These are phyloP conservation scores for Adansonia rubrostipa DNA, from an alignment of 441 rosid genomes.

Conservation along the genomic window DNA sequence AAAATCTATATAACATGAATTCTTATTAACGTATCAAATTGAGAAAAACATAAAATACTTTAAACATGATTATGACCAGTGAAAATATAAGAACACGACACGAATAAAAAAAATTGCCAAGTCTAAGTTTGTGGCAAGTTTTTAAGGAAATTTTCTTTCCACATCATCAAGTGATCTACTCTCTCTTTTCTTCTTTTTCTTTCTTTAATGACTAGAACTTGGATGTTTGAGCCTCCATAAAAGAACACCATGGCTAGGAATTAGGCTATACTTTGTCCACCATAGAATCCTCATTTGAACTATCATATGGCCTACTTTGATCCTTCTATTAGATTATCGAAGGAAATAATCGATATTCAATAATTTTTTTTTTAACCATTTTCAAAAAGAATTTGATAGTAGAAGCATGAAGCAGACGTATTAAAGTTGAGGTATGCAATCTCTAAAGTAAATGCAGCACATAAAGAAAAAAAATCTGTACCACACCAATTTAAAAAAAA, in stretches of 20 bases:
- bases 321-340: neutral
- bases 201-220: neutral
- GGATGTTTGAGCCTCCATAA: neutral
- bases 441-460: neutral
- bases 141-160: neutral
- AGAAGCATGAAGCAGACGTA: neutral
- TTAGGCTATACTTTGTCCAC: conserved; percentile 6
- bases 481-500: neutral
- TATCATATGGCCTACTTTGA: conserved; percentile 5
- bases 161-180: neutral
- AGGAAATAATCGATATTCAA: neutral
- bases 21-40: too few relatives aligned
- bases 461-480: neutral
- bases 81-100: too few relatives aligned
- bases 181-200: neutral
- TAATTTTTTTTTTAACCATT: neutral
- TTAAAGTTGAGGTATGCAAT: conserved; percentile 7
- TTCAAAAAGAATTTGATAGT: neutral
- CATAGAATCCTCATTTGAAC: conserved; percentile 9
- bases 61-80: too few relatives aligned
- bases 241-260: neutral
- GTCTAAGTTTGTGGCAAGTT: neutral
- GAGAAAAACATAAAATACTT: too few relatives aligned
- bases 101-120: too few relatives aligned
- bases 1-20: too few relatives aligned